phyloP scores from a whole-genome alignment of 1,284 basidiomycete genomes.

The Ganoderma lucidum region DNA sequence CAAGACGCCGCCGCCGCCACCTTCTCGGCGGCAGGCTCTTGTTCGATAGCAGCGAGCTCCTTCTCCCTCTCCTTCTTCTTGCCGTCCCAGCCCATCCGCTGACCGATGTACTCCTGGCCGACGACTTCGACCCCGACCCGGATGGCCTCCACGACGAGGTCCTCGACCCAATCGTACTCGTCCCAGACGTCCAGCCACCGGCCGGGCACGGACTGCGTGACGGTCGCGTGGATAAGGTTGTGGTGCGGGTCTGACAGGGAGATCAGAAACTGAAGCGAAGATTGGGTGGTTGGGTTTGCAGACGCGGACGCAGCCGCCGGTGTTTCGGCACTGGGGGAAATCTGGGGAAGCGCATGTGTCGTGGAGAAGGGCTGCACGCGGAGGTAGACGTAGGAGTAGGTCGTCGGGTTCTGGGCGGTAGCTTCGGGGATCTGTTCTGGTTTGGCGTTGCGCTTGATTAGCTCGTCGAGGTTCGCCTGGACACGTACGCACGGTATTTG shows the following conservation, averaged over 20 bases:
- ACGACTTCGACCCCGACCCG: conserved; percentile 85
- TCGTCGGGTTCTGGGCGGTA: conserved; percentile 75
- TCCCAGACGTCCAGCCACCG: conserved; percentile 91
- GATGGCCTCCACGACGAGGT: conserved; percentile 86
- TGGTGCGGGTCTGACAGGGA: conserved; percentile 86
- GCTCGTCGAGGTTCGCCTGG: conserved; percentile 82
- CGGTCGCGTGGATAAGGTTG: conserved; percentile 75
- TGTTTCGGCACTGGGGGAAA: conserved; percentile 23
- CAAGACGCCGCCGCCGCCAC: conserved; percentile 23
- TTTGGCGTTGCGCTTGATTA: conserved; percentile 69
- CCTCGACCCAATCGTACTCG: conserved; percentile 95
- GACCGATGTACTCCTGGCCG: conserved; percentile 87
- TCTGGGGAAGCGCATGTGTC: conserved; percentile 54
- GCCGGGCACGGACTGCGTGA: conserved; percentile 83
- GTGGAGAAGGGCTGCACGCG: conserved; percentile 90
- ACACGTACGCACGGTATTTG: not conserved
- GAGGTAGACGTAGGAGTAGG: conserved; percentile 91
- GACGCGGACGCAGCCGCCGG: conserved; percentile 35
- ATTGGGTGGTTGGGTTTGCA: conserved; percentile 41
- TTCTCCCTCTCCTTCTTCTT: conserved; percentile 41
- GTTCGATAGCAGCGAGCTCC: conserved; percentile 9
- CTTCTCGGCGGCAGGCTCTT: conserved; percentile 33
- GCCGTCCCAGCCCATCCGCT: conserved; percentile 77
- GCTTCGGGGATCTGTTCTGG: conserved; percentile 46
- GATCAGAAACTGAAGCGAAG: conserved; percentile 86